Evolutionary conservation across 352 stramenopile genomes (phyloP).

Genomic region (Globisporangium megalacanthum): DNA sequence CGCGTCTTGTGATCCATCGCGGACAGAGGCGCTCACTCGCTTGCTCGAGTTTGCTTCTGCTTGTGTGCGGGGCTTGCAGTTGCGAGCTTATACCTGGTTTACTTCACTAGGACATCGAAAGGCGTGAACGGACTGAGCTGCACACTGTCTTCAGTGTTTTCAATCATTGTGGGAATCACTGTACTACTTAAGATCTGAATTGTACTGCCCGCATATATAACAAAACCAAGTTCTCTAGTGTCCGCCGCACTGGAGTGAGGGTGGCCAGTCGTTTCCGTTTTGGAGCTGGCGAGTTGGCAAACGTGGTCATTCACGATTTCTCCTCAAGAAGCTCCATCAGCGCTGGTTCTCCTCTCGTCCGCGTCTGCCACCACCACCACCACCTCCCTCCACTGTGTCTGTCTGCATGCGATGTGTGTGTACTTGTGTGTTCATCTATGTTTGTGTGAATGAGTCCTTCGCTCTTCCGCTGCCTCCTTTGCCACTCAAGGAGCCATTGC

Average conservation of each 20-base stretch:
- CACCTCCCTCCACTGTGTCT: neutral
- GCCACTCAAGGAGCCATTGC: slow-evolving; percentile 53
- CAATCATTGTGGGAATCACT: no score
- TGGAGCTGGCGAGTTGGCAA: neutral
- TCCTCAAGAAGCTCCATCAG: neutral
- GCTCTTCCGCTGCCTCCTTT: slow-evolving; percentile 34
- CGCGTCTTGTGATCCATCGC: neutral
- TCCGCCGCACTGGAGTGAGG: neutral
- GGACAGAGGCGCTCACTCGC: neutral
- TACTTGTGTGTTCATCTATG: neutral
- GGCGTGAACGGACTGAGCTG: no score
- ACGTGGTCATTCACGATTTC: slow-evolving; percentile 9
- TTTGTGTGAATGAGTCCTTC: slow-evolving; percentile 8
- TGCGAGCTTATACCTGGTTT: no score
- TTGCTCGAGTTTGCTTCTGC: no score
- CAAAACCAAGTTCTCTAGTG: neutral
- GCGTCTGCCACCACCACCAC: neutral
- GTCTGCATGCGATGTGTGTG: neutral
- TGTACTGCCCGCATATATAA: neutral
- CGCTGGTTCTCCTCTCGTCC: neutral
- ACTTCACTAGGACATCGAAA: no score
- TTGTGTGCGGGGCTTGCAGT: no score
- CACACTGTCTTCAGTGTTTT: no score
- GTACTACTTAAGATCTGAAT: neutral
- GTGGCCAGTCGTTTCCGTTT: slow-evolving; percentile 10